Conservation (phyloP, 108 stramenopile species). For the Poteriospumella lacustris region DNA sequence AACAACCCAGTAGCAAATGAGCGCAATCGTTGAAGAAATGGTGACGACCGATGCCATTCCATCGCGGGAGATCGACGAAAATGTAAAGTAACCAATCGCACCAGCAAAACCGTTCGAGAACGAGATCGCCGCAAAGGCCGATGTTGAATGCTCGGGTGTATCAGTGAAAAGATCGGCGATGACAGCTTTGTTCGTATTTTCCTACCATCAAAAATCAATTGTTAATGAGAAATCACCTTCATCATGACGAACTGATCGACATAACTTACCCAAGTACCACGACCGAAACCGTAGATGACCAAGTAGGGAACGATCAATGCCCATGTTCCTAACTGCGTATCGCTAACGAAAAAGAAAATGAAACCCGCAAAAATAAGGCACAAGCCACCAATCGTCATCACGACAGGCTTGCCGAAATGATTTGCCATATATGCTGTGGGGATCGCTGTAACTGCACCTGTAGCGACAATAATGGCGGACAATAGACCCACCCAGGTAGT, state of each 20-base stretch:
- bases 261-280: conserved; percentile 18
- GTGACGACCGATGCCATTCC: background rate
- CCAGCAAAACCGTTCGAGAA: conserved; percentile 12
- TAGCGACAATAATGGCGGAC: conserved; percentile 17
- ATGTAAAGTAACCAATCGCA: conserved; percentile 18
- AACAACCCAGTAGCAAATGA: background rate
- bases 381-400: background rate
- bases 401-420: background rate
- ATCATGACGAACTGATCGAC: too few species aligned
- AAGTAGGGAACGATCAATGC: background rate
- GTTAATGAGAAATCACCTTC: too few species aligned
- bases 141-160: background rate
- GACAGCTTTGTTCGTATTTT: conserved; percentile 22
- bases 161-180: background rate
- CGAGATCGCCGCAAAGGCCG: background rate
- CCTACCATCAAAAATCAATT: too few species aligned
- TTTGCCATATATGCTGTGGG: background rate
- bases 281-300: conserved; percentile 6
- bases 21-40: background rate
- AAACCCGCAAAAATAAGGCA: background rate
- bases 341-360: background rate
- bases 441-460: background rate
- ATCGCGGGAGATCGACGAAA: background rate
- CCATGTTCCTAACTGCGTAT: background rate
- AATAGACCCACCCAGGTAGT: background rate